These are phyloP conservation scores for Hapsidospora chrysogenum DNA, from an alignment of 495 filamentous ascomycete genomes.

Conservation along the genomic window DNA sequence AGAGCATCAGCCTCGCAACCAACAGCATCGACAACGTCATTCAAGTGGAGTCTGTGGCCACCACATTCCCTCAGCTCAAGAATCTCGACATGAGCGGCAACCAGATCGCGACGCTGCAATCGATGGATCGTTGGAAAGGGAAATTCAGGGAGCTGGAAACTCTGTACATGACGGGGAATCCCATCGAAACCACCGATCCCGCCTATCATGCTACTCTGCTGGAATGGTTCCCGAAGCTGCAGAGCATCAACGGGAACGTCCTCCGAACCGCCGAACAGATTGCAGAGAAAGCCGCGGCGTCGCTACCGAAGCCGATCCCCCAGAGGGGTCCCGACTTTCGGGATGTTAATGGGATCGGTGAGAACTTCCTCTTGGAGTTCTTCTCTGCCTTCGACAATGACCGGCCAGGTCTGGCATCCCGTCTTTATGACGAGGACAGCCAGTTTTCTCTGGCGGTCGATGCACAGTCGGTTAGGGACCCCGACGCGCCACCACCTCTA, in stretches of 20 bases:
- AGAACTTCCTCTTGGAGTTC: slow-evolving; percentile 61
- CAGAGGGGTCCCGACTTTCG: slow-evolving; percentile 51
- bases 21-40: slow-evolving; percentile 57
- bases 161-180: slow-evolving; percentile 60
- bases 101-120: slow-evolving; percentile 12
- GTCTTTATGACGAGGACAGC: slow-evolving; percentile 63
- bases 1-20: slow-evolving; percentile 58
- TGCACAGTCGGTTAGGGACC: slow-evolving; percentile 36
- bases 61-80: slow-evolving; percentile 64
- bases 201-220: slow-evolving; percentile 53
- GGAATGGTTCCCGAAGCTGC: slow-evolving; percentile 65
- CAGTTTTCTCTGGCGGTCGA: slow-evolving; percentile 67
- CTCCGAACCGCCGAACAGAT: slow-evolving; percentile 55
- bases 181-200: slow-evolving; percentile 42
- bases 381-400: slow-evolving; percentile 60
- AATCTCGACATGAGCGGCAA: slow-evolving; percentile 55
- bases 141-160: slow-evolving; percentile 65
- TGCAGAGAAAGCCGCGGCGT: slow-evolving; percentile 16
- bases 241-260: slow-evolving; percentile 50
- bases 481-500: slow-evolving; percentile 18
- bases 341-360: slow-evolving; percentile 57
- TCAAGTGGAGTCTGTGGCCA: slow-evolving; percentile 52
- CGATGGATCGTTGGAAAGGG: slow-evolving; percentile 50
- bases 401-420: slow-evolving; percentile 38
- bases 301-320: slow-evolving; percentile 45